Base-by-base conservation (phyloP, 768 basidiomycete species). In the Amanita thiersii region DNA sequence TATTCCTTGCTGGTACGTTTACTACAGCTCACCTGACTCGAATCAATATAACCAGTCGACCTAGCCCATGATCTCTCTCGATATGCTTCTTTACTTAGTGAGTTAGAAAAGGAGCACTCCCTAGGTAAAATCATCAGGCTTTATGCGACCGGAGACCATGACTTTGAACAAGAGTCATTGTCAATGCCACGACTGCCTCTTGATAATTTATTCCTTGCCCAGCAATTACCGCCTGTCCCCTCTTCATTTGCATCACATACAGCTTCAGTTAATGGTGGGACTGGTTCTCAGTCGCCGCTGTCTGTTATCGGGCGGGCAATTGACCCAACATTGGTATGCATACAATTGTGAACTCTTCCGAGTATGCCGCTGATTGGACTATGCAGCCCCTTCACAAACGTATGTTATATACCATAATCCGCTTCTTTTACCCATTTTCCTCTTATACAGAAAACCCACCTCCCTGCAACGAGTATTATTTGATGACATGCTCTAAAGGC, bases 401-500 rank as follows among this genome's bases (percentile, higher is more conserved):
- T 83, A 56, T 46, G 80, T 66, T 7, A 35, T 20, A 39, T 17
- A 25, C 33, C 23, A 19, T n/a, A 21, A 29, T 36, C 45, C 34
- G 33, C 24, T 44, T 14, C 43, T n/a, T 15, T 4, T 15, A 26
- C 29, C 14, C 3, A 20, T 29, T 11, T 26, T 35, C 40, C 33
- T 42, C 26, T 36, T 45, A 33, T 40, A 35, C 57, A 88, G 86
- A 88, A 62, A 75, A 71, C 45, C 86, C 86, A 24, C 86, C 86
- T 10, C 86, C 86, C 12, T 88, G 86, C 66, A 89, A 88, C 52
- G 85, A 88, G 60, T 74, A 78, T 54, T 89, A 89, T 59, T 62
- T 88, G 51, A 85, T 87, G 80, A 70, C 70, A 30, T 88, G 86
- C 63, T 82, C 81, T 42, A 86, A 86, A 68, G 83, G 81, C 62